Evolutionary conservation across 257 asterid genomes (phyloP).

Genomic region (Datura wrightii): DNA sequence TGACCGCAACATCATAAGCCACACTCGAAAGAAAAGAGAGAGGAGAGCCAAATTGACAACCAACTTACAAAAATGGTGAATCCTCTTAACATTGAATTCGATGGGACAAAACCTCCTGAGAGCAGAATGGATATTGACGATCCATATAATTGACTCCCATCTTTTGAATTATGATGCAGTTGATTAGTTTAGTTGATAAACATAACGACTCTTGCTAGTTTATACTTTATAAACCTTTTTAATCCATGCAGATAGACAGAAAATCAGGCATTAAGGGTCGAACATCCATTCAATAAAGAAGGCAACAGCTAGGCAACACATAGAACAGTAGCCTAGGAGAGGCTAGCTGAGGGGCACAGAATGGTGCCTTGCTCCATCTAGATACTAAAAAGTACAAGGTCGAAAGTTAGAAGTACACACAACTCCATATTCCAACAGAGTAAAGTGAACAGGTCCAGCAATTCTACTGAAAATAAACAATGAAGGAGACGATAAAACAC

Average conservation of each 20-base stretch:
- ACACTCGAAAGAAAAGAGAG: not conserved
- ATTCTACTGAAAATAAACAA: not conserved
- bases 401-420: not conserved
- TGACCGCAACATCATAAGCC: not conserved
- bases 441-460: not conserved
- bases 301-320: not conserved
- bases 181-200: not conserved
- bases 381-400: not conserved
- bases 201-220: not conserved
- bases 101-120: not conserved
- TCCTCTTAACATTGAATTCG: not conserved
- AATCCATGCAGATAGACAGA: not conserved
- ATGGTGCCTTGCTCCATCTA: not conserved
- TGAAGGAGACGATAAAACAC: not conserved
- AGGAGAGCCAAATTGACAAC: not conserved
- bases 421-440: not conserved
- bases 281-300: not conserved
- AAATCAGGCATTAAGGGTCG: not conserved
- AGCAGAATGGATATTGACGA: not conserved
- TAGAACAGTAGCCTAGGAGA: not conserved
- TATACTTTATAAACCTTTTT: not conserved
- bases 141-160: not conserved
- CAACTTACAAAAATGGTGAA: not conserved
- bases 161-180: not conserved
- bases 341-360: not conserved